Percentiles rank a stretch among this genome's conserved stretches.
phyloP scores from a whole-genome alignment of 768 basidiomycete genomes.

The Tylopilus sp. region DNA sequence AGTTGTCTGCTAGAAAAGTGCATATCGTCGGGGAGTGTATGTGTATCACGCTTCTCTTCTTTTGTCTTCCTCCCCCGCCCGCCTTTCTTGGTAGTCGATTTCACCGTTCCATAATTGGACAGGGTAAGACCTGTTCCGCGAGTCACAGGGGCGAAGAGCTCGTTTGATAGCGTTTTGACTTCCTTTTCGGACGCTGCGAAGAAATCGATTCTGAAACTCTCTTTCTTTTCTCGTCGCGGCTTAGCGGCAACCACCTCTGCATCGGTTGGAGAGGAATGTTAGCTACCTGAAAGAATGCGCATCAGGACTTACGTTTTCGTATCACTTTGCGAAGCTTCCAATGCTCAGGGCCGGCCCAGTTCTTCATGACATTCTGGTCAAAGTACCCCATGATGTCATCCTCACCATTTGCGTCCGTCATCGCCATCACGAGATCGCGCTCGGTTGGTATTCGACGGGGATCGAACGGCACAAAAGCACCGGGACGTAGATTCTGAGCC shows the following conservation, averaged over 20 bases:
- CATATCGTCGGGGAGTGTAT: conserved; percentile 92
- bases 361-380: conserved; percentile 81
- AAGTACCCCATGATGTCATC: conserved; percentile 80
- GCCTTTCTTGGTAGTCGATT: conserved; percentile 28
- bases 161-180: conserved; percentile 58
- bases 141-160: conserved; percentile 76
- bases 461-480: conserved; percentile 75
- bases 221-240: conserved; percentile 70
- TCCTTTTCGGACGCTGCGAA: conserved; percentile 54
- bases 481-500: conserved; percentile 38
- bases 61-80: conserved; percentile 45
- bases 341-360: conserved; percentile 99
- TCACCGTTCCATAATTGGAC: conserved; percentile 44
- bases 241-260: conserved; percentile 49
- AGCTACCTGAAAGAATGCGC: background rate
- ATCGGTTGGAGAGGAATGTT: conserved; percentile 35
- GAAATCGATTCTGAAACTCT: conserved; percentile 83
- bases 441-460: conserved; percentile 74
- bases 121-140: conserved; percentile 68
- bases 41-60: conserved; percentile 66
- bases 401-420: conserved; percentile 65
- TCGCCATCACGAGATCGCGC: conserved; percentile 81
- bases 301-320: conserved; percentile 57
- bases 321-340: conserved; percentile 91
- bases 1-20: conserved; percentile 92